Evolutionary conservation across 2,329 filamentous ascomycete species (phyloP), one percentile per base, ranked within the genome.

Genomic region (Fusarium annulatum): DNA sequence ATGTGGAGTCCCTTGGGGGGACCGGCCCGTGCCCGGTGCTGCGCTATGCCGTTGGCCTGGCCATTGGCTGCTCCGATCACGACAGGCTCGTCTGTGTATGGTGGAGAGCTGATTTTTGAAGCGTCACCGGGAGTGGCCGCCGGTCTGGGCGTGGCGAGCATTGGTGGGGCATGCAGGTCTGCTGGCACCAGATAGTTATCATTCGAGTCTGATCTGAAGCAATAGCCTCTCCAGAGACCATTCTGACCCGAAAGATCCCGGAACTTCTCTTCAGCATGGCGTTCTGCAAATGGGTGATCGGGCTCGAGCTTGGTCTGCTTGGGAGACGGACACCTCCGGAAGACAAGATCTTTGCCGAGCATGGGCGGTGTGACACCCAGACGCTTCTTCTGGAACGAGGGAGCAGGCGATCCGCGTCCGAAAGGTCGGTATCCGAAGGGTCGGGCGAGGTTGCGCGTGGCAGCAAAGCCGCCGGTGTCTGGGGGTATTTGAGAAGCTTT

Each of bases 221-320:
- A 94, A 78, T 92, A 92, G 8, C 93, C 93, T 72, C 90, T 90
- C 95, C 95, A 97, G 16, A 97, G 87, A 43, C 93, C 93, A 45
- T 87, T 84, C 62, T 85, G 86, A 39, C 86, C 91, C 71, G 89
- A 89, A 14, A 85, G 83, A 69, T 89, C 87, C 64, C 89, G 86
- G 73, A 87, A 85, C 68, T 81, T 83, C 77, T 84, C 87, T 78
- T 87, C 86, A 34, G 81, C 75, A 59, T 85, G 82, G 69, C 83
- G 80, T 52, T 85, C 82, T 80, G 86, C 82, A 82, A 87, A 90
- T 75, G 84, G 88, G 78, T 94, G 93, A 63, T 93, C 92, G 2
- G 93, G 91, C 79, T 97, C 94, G 77, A 97, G 92, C 77, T 94
- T 91, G 21, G 95, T 97, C 61, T 91, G 89, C 81, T 96, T 92